phyloP scores from a whole-genome alignment of 495 filamentous ascomycete genomes.

The Daldinia concentrica region DNA sequence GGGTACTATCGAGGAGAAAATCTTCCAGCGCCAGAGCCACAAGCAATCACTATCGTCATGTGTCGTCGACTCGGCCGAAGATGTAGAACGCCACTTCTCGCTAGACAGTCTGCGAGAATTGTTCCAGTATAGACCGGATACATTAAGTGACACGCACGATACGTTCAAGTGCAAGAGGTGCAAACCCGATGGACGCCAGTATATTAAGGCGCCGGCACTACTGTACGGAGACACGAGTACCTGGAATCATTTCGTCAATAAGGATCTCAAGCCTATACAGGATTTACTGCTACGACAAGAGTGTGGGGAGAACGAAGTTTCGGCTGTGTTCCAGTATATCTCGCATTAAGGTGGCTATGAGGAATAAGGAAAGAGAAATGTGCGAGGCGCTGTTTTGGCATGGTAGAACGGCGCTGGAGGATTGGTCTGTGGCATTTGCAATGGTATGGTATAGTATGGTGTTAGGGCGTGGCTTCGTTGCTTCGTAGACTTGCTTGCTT shows the following conservation, averaged over 20 bases:
- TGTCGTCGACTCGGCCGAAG: slow-evolving; percentile 96
- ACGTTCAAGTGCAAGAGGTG: slow-evolving; percentile 99
- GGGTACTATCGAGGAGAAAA: slow-evolving; percentile 98
- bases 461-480: background rate
- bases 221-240: slow-evolving; percentile 97
- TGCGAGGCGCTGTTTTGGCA: slow-evolving; percentile 7
- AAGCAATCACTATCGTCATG: slow-evolving; percentile 96
- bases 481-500: slow-evolving; percentile 12
- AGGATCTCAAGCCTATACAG: slow-evolving; percentile 80
- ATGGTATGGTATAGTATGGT: slow-evolving; percentile 10
- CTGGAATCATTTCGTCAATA: slow-evolving; percentile 96
- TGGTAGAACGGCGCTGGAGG: slow-evolving; percentile 6
- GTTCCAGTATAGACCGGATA: slow-evolving; percentile 88
- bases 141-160: slow-evolving; percentile 93
- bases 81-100: slow-evolving; percentile 96
- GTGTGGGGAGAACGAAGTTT: slow-evolving; percentile 78
- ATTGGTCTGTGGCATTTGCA: slow-evolving; percentile 16
- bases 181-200: slow-evolving; percentile 83
- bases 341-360: slow-evolving; percentile 67
- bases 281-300: slow-evolving; percentile 93
- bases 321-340: slow-evolving; percentile 98
- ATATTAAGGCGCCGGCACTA: slow-evolving; percentile 89
- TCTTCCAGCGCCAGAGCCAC: slow-evolving; percentile 98
- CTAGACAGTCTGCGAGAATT: slow-evolving; percentile 88
- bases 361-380: background rate